Conservation (phyloP, 164 flowering plant genomes). For the Annona squamosa region DNA sequence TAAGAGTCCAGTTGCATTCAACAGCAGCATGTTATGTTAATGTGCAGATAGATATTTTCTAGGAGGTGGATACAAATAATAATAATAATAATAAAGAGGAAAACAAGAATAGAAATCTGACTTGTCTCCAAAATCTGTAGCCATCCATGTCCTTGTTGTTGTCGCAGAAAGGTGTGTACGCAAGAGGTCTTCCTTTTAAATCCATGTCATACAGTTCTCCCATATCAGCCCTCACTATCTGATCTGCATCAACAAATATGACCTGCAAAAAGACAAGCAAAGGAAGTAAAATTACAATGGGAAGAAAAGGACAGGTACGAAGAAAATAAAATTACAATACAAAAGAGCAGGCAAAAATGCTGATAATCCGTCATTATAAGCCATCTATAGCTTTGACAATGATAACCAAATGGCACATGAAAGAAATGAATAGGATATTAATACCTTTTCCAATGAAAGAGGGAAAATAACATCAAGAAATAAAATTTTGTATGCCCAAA, state of each 20-base stretch:
- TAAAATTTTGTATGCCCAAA: constrained; percentile 96
- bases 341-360: no score
- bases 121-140: constrained; percentile 98
- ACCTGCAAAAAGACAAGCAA: constrained; percentile 45
- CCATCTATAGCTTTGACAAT: not conserved
- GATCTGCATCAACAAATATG: constrained; percentile 99
- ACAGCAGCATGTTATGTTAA: not conserved
- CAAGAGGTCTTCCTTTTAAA: constrained; percentile 85
- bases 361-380: no score
- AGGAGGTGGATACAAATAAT: not conserved
- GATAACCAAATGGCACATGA: not conserved
- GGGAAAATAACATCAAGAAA: constrained; percentile 99
- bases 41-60: not conserved
- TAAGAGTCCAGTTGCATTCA: not conserved
- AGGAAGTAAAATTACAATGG: no score
- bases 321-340: no score
- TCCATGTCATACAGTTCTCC: constrained; percentile 99
- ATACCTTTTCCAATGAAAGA: constrained; percentile 88
- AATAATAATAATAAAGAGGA: not conserved
- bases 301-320: no score
- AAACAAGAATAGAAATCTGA: constrained; percentile 19
- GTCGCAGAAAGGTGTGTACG: constrained; percentile 96
- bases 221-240: constrained; percentile 89
- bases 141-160: constrained; percentile 99
- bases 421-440: not conserved